Percentiles rank a stretch among this genome's conserved stretches.
These are phyloP conservation scores for Aspergillus biplanus DNA, from an alignment of 495 filamentous ascomycete species.

Conservation along the genomic window DNA sequence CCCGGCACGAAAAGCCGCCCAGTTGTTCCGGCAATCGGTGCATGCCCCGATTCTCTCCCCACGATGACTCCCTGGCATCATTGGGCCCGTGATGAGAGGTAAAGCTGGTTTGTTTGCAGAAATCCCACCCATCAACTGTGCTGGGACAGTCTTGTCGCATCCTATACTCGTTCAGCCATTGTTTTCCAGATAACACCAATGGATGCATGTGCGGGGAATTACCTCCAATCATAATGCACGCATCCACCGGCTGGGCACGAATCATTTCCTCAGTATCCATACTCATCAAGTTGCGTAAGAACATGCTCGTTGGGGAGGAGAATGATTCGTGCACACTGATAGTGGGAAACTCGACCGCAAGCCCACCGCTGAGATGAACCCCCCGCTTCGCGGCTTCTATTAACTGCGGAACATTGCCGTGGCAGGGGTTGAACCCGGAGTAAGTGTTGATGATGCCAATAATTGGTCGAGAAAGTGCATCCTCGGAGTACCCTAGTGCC, in stretches of 20 bases:
- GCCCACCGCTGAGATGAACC: slow-evolving; percentile 60
- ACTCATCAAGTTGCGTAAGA: slow-evolving; percentile 67
- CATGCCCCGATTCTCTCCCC: slow-evolving; percentile 65
- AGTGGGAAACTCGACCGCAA: slow-evolving; percentile 69
- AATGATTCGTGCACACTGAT: slow-evolving; percentile 68
- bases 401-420: slow-evolving; percentile 68
- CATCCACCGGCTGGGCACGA: slow-evolving; percentile 64
- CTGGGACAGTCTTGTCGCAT: slow-evolving; percentile 71
- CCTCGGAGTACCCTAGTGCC: slow-evolving; percentile 67
- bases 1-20: slow-evolving; percentile 65
- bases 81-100: slow-evolving; percentile 66
- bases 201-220: slow-evolving; percentile 22
- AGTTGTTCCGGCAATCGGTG: slow-evolving; percentile 69
- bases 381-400: slow-evolving; percentile 67
- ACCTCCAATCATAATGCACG: slow-evolving; percentile 68
- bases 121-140: slow-evolving; percentile 70
- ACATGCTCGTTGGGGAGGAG: slow-evolving; percentile 69
- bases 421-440: slow-evolving; percentile 70
- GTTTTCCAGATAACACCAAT: no score
- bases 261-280: slow-evolving; percentile 79
- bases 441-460: slow-evolving; percentile 69
- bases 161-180: slow-evolving; percentile 36
- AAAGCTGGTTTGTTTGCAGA: slow-evolving; percentile 70
- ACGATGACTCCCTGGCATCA: slow-evolving; percentile 66
- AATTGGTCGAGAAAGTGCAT: slow-evolving; percentile 65